A percentile compares a stretch with the other conserved stretches of the same genome.
These are phyloP conservation scores for Hypomontagnella monticulosa DNA, from an alignment of 495 filamentous ascomycete genomes.

Conservation along the genomic window DNA sequence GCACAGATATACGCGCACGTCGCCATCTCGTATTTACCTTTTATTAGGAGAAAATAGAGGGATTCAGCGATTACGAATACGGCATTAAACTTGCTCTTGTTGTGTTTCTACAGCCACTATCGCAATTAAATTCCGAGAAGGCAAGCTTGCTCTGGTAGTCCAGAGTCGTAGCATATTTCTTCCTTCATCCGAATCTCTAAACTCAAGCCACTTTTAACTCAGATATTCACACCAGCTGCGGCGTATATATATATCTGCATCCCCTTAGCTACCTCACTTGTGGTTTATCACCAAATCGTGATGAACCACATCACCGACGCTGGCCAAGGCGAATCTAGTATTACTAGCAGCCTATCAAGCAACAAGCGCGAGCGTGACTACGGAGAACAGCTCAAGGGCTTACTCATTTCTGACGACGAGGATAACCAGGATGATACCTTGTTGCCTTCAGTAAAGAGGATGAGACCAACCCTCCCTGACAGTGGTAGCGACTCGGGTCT, in stretches of 20 bases:
- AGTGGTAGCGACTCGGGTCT: constrained; percentile 30
- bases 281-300: constrained; percentile 6
- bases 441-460: constrained; percentile 36
- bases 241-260: not conserved
- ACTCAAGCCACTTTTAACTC: no score
- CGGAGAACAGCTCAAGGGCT: constrained; percentile 42
- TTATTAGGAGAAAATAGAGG: no score
- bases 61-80: no score
- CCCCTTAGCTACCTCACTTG: not conserved
- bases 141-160: no score
- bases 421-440: not conserved
- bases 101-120: no score
- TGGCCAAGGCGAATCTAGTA: constrained; percentile 14
- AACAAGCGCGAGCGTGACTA: constrained; percentile 40
- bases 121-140: no score
- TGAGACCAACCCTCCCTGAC: constrained; percentile 20
- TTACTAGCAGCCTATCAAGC: constrained; percentile 11
- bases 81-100: no score
- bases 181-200: no score
- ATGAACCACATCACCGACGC: constrained; percentile 12
- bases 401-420: constrained; percentile 38
- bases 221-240: no score
- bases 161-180: no score
- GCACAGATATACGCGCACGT: no score
- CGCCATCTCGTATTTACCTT: no score